Conservation (phyloP, 805 yeast species). For the Yamadazyma ubonensis region DNA sequence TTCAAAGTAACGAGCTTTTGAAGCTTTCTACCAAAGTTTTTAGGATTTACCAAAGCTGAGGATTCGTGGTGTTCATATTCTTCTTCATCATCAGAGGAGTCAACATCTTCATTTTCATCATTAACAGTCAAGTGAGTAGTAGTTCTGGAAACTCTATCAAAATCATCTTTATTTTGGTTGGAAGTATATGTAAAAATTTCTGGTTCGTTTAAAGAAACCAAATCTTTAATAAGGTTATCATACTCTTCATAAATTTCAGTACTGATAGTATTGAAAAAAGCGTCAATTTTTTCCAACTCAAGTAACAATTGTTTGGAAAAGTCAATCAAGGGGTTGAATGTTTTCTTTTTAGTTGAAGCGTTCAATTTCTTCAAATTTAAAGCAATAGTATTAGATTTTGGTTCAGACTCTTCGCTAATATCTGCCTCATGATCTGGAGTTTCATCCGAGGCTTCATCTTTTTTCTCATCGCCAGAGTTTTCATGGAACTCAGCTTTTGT, state of each 20-base stretch:
- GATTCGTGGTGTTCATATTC: constrained; percentile 26
- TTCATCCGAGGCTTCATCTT: background rate
- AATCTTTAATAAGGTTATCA: constrained; percentile 47
- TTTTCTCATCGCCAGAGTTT: background rate
- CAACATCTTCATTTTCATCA: constrained; percentile 25
- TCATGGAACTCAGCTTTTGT: constrained; percentile 5
- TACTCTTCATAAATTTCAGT: constrained; percentile 44
- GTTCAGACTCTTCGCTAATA: background rate
- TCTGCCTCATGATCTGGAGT: no score
- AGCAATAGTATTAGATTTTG: background rate
- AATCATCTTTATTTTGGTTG: constrained; percentile 2
- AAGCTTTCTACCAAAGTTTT: constrained; percentile 48
- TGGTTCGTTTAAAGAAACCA: constrained; percentile 22
- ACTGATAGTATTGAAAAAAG: constrained; percentile 50
- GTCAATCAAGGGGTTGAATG: constrained; percentile 31
- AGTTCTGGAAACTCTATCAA: constrained; percentile 13
- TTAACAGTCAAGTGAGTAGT: constrained; percentile 21
- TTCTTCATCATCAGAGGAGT: constrained; percentile 29
- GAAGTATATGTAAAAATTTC: constrained; percentile 13
- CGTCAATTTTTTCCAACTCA: constrained; percentile 49
- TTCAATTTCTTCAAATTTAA: constrained; percentile 14
- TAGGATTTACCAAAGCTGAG: constrained; percentile 50
- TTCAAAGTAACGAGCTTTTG: constrained; percentile 63
- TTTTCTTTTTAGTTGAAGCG: constrained; percentile 7
- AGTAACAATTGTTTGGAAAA: constrained; percentile 46